Base-by-base conservation (phyloP, 768 basidiomycete genomes). In the Suillus cothurnatus region DNA sequence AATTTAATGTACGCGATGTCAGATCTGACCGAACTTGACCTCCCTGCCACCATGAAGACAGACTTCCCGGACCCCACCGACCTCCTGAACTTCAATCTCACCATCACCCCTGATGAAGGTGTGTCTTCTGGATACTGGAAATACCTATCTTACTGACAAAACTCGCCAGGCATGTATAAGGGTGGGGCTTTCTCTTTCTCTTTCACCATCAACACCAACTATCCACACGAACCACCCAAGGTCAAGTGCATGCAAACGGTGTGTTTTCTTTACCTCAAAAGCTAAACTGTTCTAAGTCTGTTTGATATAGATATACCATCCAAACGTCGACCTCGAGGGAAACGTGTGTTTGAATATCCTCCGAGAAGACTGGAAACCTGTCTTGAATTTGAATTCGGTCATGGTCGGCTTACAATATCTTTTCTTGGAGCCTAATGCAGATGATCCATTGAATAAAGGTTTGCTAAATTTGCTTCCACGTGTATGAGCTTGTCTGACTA, bases 311-410 rank as follows among this genome's bases (percentile, higher is more conserved):
- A 98, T 99, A 74, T 99, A 99, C 77, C 97, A 99, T 76, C 97
- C 97, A 1, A 99, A 99, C 73, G 91, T 99, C 61, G 97, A 99
- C 77, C 85, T 97, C 43, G 95, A 98, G 75, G 97, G 97, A 53
- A 99, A 99, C 71, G 97, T 99, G 55, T 99, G 97, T 82, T 78
- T 99, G 71, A 99, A 99, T 79, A 98, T 99, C 75, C 86, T 99
- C 65, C 88, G 97, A 75, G 97, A 99, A 82, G 97, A 99, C 80
- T 99, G 97, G 97, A 99, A 99, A 74, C 97, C 97, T 6, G 97
- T 99, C 4, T 82, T 99, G 52, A 99, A 98, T 78, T 84, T 99
- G 61, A 98, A 95, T 76, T 94, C 96, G 36, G 94, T 99, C 68
- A 97, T 99, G 94, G 94, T 99, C 66, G 97, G 97, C 41, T 79